Conservation (phyloP, 176 grass and related monocot species). For the Aegilops sharonensis region DNA sequence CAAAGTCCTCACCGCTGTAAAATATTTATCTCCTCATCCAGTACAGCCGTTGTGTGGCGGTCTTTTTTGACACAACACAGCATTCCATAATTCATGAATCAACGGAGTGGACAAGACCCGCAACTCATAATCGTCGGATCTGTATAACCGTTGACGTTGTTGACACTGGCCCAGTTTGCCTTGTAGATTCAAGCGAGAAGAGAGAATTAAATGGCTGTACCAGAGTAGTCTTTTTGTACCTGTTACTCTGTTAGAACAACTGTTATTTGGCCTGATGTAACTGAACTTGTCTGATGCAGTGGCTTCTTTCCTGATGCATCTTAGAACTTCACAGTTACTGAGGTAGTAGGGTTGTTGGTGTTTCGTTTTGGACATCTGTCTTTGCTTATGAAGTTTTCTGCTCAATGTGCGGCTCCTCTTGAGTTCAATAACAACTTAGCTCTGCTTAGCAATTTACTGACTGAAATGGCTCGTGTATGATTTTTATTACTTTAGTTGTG, state of each 20-base stretch:
- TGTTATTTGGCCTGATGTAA: slow-evolving; percentile 22
- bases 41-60: neutral
- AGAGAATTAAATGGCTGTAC: neutral
- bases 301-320: slow-evolving; percentile 13
- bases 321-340: neutral
- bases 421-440: too few species aligned
- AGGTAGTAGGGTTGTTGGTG: neutral
- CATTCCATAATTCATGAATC: neutral
- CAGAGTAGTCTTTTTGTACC: slow-evolving; percentile 23
- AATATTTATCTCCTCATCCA: slow-evolving; percentile 1
- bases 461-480: too few species aligned
- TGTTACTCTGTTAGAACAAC: neutral
- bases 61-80: neutral
- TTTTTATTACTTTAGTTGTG: too few species aligned
- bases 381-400: neutral
- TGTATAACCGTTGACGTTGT: slow-evolving; percentile 12
- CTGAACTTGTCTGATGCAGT: neutral
- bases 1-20: neutral
- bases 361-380: neutral
- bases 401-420: too few species aligned
- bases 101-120: neutral
- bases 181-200: slow-evolving; percentile 7
- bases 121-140: neutral
- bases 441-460: too few species aligned
- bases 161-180: neutral